phyloP scores from a whole-genome alignment of 2,329 filamentous ascomycete species.

The Penicillium fuscoglaucum region DNA sequence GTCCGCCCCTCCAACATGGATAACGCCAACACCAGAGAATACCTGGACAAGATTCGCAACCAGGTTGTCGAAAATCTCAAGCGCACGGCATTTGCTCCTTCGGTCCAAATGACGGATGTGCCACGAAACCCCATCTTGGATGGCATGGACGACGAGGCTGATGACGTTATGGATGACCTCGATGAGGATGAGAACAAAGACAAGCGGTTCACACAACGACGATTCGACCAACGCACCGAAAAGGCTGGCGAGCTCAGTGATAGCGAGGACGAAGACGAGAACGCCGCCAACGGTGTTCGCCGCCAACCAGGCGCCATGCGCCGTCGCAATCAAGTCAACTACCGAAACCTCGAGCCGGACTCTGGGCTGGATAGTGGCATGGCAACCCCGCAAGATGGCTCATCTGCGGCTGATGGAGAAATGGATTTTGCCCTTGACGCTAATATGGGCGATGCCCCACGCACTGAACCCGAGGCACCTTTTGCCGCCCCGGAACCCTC shows the following conservation, averaged over 20 bases:
- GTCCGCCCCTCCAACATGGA: slow-evolving; percentile 72
- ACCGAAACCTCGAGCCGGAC: slow-evolving; percentile 58
- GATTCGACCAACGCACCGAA: slow-evolving; percentile 75
- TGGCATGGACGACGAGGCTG: slow-evolving; percentile 64
- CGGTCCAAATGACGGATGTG: slow-evolving; percentile 65
- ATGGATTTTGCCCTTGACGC: slow-evolving; percentile 39
- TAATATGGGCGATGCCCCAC: slow-evolving; percentile 44
- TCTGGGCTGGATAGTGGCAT: slow-evolving; percentile 55
- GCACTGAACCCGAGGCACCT: slow-evolving; percentile 35
- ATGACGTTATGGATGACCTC: slow-evolving; percentile 65
- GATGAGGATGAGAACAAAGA: slow-evolving; percentile 89
- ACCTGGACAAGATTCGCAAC: slow-evolving; percentile 66
- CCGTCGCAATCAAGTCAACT: slow-evolving; percentile 62
- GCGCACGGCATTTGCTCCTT: slow-evolving; percentile 62
- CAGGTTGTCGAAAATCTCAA: slow-evolving; percentile 68
- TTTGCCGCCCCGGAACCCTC: slow-evolving; percentile 33
- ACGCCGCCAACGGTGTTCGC: slow-evolving; percentile 67
- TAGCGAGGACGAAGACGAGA: slow-evolving; percentile 84
- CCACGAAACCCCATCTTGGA: slow-evolving; percentile 56
- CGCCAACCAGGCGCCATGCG: slow-evolving; percentile 51
- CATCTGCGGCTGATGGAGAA: slow-evolving; percentile 48
- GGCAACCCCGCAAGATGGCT: slow-evolving; percentile 47
- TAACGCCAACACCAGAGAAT: slow-evolving; percentile 68
- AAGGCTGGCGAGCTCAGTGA: slow-evolving; percentile 81
- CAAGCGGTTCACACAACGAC: slow-evolving; percentile 74